These are phyloP conservation scores for Calonectria pseudoturangicola DNA, from an alignment of 2,329 filamentous ascomycete genomes.

Conservation along the genomic window DNA sequence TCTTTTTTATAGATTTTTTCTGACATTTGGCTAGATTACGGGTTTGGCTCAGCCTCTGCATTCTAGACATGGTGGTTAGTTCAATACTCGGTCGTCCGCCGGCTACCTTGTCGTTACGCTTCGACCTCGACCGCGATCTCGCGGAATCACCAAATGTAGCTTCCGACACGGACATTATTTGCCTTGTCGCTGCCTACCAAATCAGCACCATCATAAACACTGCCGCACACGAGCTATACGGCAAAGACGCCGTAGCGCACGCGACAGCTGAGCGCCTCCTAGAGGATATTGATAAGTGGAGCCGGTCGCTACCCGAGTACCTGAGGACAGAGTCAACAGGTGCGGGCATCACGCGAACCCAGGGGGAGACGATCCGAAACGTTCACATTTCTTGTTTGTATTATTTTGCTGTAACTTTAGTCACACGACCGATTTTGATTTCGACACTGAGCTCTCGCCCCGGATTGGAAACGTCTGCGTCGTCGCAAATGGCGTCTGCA, in stretches of 20 bases:
- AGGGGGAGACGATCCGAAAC: constrained; percentile 66
- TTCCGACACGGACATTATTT: constrained; percentile 50
- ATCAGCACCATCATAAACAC: constrained; percentile 66
- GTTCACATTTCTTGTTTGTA: constrained; percentile 75
- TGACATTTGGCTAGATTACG: constrained; percentile 54
- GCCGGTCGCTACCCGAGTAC: constrained; percentile 63
- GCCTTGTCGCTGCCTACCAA: constrained; percentile 63
- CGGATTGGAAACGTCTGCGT: constrained; percentile 52
- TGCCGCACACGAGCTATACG: constrained; percentile 65
- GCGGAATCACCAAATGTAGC: constrained; percentile 39
- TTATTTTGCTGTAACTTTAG: constrained; percentile 75
- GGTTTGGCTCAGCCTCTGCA: constrained; percentile 62
- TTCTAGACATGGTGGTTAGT: constrained; percentile 62
- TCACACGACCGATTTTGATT: constrained; percentile 74
- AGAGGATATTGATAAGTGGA: constrained; percentile 66
- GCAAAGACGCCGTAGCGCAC: constrained; percentile 58
- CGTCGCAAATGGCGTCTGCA: constrained; percentile 66
- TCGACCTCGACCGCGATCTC: constrained; percentile 32
- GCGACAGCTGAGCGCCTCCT: constrained; percentile 63
- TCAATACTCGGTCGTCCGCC: constrained; percentile 62
- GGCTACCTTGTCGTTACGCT: constrained; percentile 51
- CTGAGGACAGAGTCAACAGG: constrained; percentile 43
- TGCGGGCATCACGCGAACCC: constrained; percentile 21
- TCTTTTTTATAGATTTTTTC: background rate
- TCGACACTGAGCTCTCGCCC: constrained; percentile 65